Percentiles rank a stretch among this genome's conserved stretches.
Conservation (phyloP, 148 eudicot genomes). For the Amaranthus cruentus region DNA sequence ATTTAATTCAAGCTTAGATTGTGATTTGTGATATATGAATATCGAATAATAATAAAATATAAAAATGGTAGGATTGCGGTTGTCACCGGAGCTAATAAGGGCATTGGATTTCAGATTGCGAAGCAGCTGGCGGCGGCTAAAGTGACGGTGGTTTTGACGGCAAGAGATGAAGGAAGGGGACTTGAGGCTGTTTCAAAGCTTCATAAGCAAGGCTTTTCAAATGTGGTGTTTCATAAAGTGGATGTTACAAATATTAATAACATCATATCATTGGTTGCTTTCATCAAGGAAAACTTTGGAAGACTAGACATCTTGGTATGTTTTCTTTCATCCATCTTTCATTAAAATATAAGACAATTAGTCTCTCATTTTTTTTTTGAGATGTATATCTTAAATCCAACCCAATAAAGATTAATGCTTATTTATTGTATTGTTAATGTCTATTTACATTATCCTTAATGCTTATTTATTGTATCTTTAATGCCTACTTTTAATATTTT, state of each 20-base stretch:
- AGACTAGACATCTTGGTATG: conserved; percentile 31
- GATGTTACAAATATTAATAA: conserved; percentile 19
- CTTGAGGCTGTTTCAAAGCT: conserved; percentile 17
- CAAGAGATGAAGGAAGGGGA: conserved; percentile 23
- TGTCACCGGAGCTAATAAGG: conserved; percentile 28
- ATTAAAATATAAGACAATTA: background rate
- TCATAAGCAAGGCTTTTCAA: conserved; percentile 14
- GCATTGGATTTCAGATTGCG: conserved; percentile 20
- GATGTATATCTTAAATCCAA: too few relatives aligned
- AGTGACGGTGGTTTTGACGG: conserved; percentile 24
- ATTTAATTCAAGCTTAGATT: background rate
- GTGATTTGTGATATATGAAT: background rate
- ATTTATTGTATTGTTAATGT: too few relatives aligned
- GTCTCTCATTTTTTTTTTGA: too few relatives aligned
- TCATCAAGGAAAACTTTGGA: conserved; percentile 19
- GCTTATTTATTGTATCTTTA: too few relatives aligned
- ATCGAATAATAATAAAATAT: background rate
- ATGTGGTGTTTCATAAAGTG: conserved; percentile 24
- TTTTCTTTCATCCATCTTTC: background rate
- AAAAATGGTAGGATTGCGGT: conserved; percentile 21
- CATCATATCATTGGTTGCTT: conserved; percentile 14
- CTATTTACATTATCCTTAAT: too few relatives aligned
- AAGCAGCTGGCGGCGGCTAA: conserved; percentile 20
- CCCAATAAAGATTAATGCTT: too few relatives aligned
- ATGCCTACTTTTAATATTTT: too few relatives aligned